phyloP scores from a whole-genome alignment of 1,284 basidiomycete species.

The Wallemia ichthyophaga region DNA sequence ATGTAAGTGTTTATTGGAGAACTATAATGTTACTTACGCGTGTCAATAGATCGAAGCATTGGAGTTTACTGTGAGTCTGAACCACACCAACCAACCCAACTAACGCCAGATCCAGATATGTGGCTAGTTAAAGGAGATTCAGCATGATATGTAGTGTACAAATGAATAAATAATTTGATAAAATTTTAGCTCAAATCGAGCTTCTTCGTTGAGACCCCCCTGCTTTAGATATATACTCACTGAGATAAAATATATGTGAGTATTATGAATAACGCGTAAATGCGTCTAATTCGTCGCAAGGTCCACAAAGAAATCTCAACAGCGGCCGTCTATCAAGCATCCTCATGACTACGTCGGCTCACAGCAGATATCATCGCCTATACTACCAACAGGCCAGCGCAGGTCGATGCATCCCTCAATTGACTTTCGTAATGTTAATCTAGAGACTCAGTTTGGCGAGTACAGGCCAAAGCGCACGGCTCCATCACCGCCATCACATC shows the following conservation, averaged over 20 bases:
- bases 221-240: background rate
- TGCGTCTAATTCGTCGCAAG: background rate
- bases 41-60: background rate
- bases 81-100: background rate
- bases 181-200: background rate
- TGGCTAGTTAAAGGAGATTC: too few relatives aligned
- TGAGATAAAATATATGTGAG: background rate
- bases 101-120: too few relatives aligned
- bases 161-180: too few relatives aligned
- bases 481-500: background rate
- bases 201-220: background rate
- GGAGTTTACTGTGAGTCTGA: background rate
- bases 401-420: background rate
- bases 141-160: too few relatives aligned
- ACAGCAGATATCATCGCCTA: background rate
- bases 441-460: background rate
- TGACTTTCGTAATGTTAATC: background rate
- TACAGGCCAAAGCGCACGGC: background rate
- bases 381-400: background rate
- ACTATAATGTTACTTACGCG: background rate
- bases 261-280: background rate
- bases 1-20: background rate
- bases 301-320: background rate
- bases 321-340: background rate
- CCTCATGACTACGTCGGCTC: background rate